Percentiles rank a stretch among this genome's conserved stretches.
Conservation (phyloP, 1,284 basidiomycete genomes). For the Inonotus obliquus region DNA sequence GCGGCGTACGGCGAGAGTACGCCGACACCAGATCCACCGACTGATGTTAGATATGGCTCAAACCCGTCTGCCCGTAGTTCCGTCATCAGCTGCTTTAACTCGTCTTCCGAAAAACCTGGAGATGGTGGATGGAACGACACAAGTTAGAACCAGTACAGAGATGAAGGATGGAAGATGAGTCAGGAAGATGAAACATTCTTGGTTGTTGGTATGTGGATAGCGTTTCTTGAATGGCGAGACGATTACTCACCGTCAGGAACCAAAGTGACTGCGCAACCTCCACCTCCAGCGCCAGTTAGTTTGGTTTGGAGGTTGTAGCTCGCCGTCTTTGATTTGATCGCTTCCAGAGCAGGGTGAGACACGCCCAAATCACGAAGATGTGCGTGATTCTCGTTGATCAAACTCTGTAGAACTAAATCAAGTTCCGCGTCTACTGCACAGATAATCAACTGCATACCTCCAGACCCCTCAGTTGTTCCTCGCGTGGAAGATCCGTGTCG, state of each 20-base stretch:
- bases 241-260: slow-evolving; percentile 70
- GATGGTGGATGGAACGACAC: background rate
- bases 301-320: slow-evolving; percentile 87
- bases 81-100: slow-evolving; percentile 53
- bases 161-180: background rate
- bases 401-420: slow-evolving; percentile 38
- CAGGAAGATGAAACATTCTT: background rate
- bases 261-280: slow-evolving; percentile 95
- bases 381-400: slow-evolving; percentile 87
- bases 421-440: slow-evolving; percentile 1
- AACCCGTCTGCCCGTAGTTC: slow-evolving; percentile 66
- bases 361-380: slow-evolving; percentile 90
- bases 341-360: slow-evolving; percentile 85
- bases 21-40: slow-evolving; percentile 91
- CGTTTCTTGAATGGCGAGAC: slow-evolving; percentile 24
- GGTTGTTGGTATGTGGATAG: background rate
- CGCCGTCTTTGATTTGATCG: slow-evolving; percentile 69
- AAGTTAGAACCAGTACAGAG: background rate
- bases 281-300: slow-evolving; percentile 97
- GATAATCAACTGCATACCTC: slow-evolving; percentile 45
- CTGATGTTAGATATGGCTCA: slow-evolving; percentile 85
- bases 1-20: slow-evolving; percentile 66
- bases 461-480: slow-evolving; percentile 53
- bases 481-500: slow-evolving; percentile 66
- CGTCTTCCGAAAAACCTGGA: slow-evolving; percentile 58